phyloP scores from a whole-genome alignment of 2,329 filamentous ascomycete species.

The Cercospora zeae-maydis region DNA sequence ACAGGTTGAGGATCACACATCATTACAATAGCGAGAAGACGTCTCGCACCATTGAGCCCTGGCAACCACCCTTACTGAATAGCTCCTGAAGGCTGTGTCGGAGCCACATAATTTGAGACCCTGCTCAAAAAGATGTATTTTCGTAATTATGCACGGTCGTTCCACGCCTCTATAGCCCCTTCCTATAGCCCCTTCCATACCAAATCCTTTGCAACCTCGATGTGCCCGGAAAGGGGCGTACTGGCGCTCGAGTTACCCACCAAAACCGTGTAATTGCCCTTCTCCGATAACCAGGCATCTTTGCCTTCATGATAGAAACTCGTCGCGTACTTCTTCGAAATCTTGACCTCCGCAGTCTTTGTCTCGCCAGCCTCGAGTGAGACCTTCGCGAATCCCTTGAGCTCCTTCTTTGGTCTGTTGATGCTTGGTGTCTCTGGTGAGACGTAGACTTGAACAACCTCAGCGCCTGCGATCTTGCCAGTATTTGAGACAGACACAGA shows the following conservation, averaged over 20 bases:
- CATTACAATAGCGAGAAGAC: too few relatives aligned
- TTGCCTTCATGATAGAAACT: constrained; percentile 69
- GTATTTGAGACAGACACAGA: constrained; percentile 54
- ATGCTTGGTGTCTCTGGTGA: constrained; percentile 60
- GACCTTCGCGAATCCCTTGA: constrained; percentile 67
- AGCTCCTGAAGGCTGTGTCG: neutral
- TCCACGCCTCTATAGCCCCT: constrained; percentile 46
- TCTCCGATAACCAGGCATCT: constrained; percentile 63
- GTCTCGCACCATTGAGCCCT: too few relatives aligned
- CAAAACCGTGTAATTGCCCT: constrained; percentile 61
- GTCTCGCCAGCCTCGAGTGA: constrained; percentile 56
- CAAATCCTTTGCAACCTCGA: constrained; percentile 58
- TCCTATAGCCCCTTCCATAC: constrained; percentile 67
- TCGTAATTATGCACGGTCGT: neutral
- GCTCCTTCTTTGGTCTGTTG: constrained; percentile 66
- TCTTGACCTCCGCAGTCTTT: constrained; percentile 54
- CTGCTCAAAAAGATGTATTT: neutral
- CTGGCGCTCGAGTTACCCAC: constrained; percentile 57
- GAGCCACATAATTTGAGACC: neutral
- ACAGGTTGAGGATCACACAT: too few relatives aligned
- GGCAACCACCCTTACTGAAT: too few relatives aligned
- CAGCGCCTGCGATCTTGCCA: constrained; percentile 55
- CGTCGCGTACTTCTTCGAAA: constrained; percentile 62
- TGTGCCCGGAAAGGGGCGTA: constrained; percentile 50
- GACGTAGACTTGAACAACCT: constrained; percentile 67